Evolutionary conservation across 2,329 filamentous ascomycete species (phyloP), one percentile per base, ranked within the genome.

Genomic region (Coniochaeta ligniaria): DNA sequence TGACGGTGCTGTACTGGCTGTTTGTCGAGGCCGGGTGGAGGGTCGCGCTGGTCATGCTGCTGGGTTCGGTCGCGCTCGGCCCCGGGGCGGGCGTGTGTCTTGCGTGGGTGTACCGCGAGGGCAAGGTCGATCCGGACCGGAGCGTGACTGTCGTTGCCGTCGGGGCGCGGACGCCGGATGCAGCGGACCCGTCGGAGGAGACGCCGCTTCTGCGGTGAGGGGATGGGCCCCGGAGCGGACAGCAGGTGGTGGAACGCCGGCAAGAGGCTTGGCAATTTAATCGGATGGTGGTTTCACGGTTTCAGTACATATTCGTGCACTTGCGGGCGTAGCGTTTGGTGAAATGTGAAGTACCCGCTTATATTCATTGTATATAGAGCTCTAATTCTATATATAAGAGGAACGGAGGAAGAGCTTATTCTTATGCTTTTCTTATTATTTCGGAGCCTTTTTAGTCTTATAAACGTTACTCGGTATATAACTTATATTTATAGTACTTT

Each of bases 1-100:
- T 78, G 64, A 81, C 80, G 1, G 76, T 82, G 5, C 63, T 83
- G 35, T 83, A 83, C 67, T 83, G 81, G 80, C 69, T 83, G 36
- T 68, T 82, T 43, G 78, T 80, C 17, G 81, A 83, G 68, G 76
- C 77, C 0, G 80, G 80, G 20, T 76, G 76, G 74, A 68, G 70
- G 9, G 70, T 70, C 6, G 66, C 67, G 5, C 41, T 65, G 1
- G 60, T 70, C 11, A 66, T 71, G 63, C 57, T 72, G 6, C 64
- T 62, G 6, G 59, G 63, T 0, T 71, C 72, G 0, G 33, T 70
- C 0, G 26, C 73, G 8, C 55, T 75, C 4, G 75, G 75, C 0
- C 74, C 75, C 0, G 75, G 75, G 0, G 74, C 74, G 0, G 74
- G 74, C 0, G 61, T 76, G 3, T 74, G 71, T 57, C 28, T 71